A percentile compares a stretch with the other conserved stretches of the same genome.
Evolutionary conservation across 352 stramenopile genomes (phyloP).

Genomic region (Globisporangium paddicum): DNA sequence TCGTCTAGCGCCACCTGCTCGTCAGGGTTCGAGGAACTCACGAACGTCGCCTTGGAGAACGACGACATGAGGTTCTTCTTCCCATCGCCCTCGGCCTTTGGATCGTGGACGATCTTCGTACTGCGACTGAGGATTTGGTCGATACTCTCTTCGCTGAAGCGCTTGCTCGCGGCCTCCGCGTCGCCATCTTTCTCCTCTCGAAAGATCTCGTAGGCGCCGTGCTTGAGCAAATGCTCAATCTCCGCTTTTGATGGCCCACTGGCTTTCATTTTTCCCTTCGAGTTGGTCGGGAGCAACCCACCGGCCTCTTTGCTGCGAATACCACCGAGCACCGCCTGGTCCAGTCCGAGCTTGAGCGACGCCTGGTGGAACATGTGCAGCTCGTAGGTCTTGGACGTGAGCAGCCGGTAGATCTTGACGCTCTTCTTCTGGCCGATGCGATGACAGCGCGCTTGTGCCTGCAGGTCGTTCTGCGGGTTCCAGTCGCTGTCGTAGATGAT

Average conservation of each 20-base stretch:
- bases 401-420: conserved; percentile 91
- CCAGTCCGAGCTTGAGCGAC: conserved; percentile 89
- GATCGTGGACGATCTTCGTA: conserved; percentile 86
- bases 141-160: conserved; percentile 98
- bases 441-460: conserved; percentile 90
- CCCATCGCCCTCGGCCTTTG: conserved; percentile 43
- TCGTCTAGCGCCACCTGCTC: conserved; percentile 90
- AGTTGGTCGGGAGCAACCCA: conserved; percentile 5
- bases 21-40: conserved; percentile 82
- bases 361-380: conserved; percentile 93
- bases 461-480: conserved; percentile 96
- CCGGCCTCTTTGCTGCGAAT: conserved; percentile 68
- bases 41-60: conserved; percentile 93
- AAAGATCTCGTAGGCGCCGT: conserved; percentile 93
- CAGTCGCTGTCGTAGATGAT: conserved; percentile 98
- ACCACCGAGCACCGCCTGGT: conserved; percentile 88
- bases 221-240: conserved; percentile 91
- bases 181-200: conserved; percentile 89
- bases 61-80: conserved; percentile 84
- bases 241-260: conserved; percentile 85
- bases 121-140: conserved; percentile 95
- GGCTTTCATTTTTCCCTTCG: conserved; percentile 35
- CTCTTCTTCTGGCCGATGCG: conserved; percentile 92
- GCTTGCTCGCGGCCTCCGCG: conserved; percentile 90
- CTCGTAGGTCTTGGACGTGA: conserved; percentile 92